phyloP scores from a whole-genome alignment of 805 yeast genomes.

The Myxozyma neotropica region DNA sequence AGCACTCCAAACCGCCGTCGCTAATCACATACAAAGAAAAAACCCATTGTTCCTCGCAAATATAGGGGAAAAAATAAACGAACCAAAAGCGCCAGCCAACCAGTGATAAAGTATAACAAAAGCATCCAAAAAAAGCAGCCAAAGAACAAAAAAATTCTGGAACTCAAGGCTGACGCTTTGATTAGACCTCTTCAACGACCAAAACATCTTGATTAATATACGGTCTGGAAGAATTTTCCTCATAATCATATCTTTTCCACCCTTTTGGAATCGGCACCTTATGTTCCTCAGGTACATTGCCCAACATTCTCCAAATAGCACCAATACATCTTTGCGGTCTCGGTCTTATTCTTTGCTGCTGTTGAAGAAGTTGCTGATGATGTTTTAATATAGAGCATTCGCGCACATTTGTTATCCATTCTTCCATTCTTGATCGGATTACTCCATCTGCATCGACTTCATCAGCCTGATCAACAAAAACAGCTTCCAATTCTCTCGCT shows the following conservation, averaged over 20 bases:
- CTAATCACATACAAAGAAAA: too few relatives aligned
- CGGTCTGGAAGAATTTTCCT: neutral
- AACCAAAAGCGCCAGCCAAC: too few relatives aligned
- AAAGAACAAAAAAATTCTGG: neutral
- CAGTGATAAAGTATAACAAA: too few relatives aligned
- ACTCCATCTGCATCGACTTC: slow-evolving; percentile 8
- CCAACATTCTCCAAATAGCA: neutral
- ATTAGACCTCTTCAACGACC: slow-evolving; percentile 2
- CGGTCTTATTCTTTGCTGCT: neutral
- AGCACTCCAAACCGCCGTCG: too few relatives aligned
- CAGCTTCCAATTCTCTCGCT: neutral
- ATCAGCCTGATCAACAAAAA: slow-evolving; percentile 4
- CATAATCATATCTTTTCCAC: slow-evolving; percentile 19
- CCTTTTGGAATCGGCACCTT: slow-evolving; percentile 11
- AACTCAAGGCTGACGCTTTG: neutral
- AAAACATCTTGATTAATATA: slow-evolving; percentile 7
- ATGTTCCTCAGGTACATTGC: slow-evolving; percentile 5
- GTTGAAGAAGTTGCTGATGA: neutral
- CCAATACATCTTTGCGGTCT: neutral
- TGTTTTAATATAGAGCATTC: neutral
- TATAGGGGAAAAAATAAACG: too few relatives aligned
- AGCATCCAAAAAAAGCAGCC: neutral
- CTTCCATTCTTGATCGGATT: slow-evolving; percentile 3
- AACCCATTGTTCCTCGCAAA: too few relatives aligned
- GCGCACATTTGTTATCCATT: slow-evolving; percentile 1